Evolutionary conservation across 805 yeast genomes (phyloP).

Genomic region (Spencermartinsiella europaea): DNA sequence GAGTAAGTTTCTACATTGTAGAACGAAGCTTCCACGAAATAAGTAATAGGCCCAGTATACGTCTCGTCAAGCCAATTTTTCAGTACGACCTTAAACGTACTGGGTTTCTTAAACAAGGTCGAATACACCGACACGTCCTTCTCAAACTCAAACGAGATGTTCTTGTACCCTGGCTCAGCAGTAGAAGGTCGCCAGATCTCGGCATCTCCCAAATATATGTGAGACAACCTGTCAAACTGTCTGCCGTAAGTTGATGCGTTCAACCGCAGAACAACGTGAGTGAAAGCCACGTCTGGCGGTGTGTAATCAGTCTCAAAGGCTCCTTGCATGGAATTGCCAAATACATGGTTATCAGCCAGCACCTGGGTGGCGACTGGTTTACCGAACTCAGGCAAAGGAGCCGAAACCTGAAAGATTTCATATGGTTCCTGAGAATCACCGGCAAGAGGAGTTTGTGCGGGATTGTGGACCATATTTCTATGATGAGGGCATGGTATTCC

Average conservation of each 20-base stretch:
- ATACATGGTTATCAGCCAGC: conserved; percentile 37
- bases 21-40: conserved; percentile 12
- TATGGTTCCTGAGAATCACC: background rate
- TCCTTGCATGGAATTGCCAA: conserved; percentile 31
- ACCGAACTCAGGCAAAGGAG: conserved; percentile 10
- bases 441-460: background rate
- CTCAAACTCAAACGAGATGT: conserved; percentile 32
- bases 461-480: background rate
- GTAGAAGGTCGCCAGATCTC: conserved; percentile 84
- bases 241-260: conserved; percentile 30
- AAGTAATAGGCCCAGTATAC: conserved; percentile 21
- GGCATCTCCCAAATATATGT: conserved; percentile 39
- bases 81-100: conserved; percentile 49
- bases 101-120: conserved; percentile 41
- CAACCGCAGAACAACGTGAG: conserved; percentile 33
- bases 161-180: conserved; percentile 59
- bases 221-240: conserved; percentile 37
- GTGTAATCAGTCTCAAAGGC: conserved; percentile 41
- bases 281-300: conserved; percentile 36
- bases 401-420: conserved; percentile 20
- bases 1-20: conserved; percentile 1
- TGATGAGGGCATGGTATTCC: background rate
- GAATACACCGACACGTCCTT: conserved; percentile 63
- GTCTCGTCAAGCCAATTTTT: conserved; percentile 51
- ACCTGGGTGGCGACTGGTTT: background rate